Evolutionary conservation across 2,329 filamentous ascomycete genomes (phyloP).

Genomic region (Epichloe sibirici): DNA sequence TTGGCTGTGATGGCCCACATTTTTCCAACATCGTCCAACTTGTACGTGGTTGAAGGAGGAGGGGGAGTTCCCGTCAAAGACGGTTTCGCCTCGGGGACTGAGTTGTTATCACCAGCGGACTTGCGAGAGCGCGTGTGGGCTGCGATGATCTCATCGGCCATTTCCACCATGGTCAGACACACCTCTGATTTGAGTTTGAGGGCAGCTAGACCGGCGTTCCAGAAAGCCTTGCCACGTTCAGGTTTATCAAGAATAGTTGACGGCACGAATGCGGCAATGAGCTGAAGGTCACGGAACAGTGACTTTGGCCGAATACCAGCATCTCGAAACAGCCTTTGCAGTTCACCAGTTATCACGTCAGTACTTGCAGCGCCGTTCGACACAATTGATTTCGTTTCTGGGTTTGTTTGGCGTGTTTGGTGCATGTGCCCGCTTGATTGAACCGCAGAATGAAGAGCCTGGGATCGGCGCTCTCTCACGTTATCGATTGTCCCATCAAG

Average conservation of each 20-base stretch:
- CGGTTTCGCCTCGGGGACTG: conserved; percentile 18
- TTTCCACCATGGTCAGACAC: conserved; percentile 64
- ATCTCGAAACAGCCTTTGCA: conserved; percentile 56
- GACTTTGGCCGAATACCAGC: conserved; percentile 62
- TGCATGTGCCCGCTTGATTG: conserved; percentile 19
- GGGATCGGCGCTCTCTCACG: conserved; percentile 54
- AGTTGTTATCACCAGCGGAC: conserved; percentile 22
- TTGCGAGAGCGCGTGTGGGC: conserved; percentile 53
- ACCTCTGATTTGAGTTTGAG: conserved; percentile 81
- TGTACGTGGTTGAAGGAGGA: conserved; percentile 48
- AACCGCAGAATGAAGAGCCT: conserved; percentile 26
- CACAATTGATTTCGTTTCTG: conserved; percentile 36
- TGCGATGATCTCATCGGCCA: conserved; percentile 41
- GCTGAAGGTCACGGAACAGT: conserved; percentile 71
- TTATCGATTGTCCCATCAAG: conserved; percentile 59
- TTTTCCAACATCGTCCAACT: conserved; percentile 66
- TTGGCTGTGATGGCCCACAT: conserved; percentile 93
- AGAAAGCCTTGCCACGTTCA: conserved; percentile 67
- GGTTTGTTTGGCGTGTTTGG: conserved; percentile 28
- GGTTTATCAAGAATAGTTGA: conserved; percentile 47
- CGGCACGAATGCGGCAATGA: conserved; percentile 55
- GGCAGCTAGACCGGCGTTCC: conserved; percentile 79
- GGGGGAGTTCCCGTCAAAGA: conserved; percentile 30
- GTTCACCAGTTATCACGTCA: conserved; percentile 52
- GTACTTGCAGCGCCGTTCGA: conserved; percentile 41